Conservation (phyloP, 805 yeast species). For the Saccharomycopsis javanensis region DNA sequence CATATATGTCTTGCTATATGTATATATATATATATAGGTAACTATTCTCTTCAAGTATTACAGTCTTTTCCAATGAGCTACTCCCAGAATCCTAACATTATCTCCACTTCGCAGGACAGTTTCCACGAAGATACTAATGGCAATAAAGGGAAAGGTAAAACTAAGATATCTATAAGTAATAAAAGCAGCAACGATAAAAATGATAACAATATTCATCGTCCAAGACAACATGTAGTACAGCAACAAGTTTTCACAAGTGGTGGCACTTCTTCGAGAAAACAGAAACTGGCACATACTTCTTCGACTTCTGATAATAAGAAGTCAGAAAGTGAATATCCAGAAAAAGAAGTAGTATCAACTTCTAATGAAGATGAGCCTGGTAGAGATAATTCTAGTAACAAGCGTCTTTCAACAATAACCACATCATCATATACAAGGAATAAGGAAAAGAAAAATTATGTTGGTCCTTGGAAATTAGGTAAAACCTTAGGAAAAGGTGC, state of each 20-base stretch:
- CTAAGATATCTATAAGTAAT: background rate
- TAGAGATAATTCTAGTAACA: constrained; percentile 1
- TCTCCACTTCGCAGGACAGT: constrained; percentile 1
- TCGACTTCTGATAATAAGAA: background rate
- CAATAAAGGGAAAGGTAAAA: background rate
- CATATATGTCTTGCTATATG: background rate
- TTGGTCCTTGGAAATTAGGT: constrained; percentile 97
- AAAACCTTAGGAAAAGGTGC: constrained; percentile 94
- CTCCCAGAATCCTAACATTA: background rate
- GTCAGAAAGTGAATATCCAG: background rate
- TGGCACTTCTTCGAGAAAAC: background rate
- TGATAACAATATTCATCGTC: background rate
- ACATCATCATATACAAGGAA: constrained; percentile 17
- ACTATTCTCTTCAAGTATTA: background rate
- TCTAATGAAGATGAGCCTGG: constrained; percentile 12
- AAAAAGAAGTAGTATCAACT: background rate
- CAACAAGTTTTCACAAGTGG: background rate
- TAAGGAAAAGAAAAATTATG: constrained; percentile 18
- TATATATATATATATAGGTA: background rate
- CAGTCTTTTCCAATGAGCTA: background rate
- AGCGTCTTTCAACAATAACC: constrained; percentile 15
- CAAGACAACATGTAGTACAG: background rate
- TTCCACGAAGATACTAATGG: background rate
- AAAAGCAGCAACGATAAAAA: constrained; percentile 5
- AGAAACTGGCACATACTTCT: background rate